Conservation (phyloP, 345 rosid species). For the Arabidopsis arenosa region DNA sequence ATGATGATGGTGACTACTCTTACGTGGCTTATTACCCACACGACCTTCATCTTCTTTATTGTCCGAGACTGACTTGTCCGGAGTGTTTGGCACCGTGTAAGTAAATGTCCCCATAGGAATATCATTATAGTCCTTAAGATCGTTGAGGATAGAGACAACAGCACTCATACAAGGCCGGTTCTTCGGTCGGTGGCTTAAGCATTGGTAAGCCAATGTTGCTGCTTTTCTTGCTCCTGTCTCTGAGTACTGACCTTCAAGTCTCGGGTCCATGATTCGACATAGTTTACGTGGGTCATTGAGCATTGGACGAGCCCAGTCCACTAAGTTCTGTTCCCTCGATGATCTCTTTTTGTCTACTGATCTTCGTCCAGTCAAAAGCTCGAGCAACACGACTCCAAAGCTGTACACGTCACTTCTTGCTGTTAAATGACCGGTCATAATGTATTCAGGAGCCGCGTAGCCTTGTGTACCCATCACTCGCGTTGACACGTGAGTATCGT, state of each 20-base stretch:
- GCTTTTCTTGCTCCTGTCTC: constrained; percentile 80
- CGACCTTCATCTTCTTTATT: constrained; percentile 35
- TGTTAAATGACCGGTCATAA: constrained; percentile 88
- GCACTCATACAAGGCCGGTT: constrained; percentile 70
- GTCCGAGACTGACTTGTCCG: constrained; percentile 33
- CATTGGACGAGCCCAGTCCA: constrained; percentile 78
- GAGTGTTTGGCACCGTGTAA: constrained; percentile 61
- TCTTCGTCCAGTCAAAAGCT: constrained; percentile 66
- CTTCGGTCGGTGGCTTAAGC: constrained; percentile 82
- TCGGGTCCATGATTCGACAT: constrained; percentile 76
- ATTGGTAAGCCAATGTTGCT: constrained; percentile 77
- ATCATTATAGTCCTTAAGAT: constrained; percentile 65
- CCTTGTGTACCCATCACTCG: constrained; percentile 97
- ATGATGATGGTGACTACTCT: constrained; percentile 39
- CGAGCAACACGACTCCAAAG: constrained; percentile 70
- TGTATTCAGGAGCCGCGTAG: constrained; percentile 93
- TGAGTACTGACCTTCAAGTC: constrained; percentile 89
- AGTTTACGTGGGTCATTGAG: constrained; percentile 69
- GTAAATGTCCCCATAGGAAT: constrained; percentile 65
- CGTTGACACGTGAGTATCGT: constrained; percentile 90
- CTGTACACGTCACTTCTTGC: constrained; percentile 77
- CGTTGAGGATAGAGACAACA: constrained; percentile 66
- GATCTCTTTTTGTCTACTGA: constrained; percentile 67
- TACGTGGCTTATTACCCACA: constrained; percentile 48
- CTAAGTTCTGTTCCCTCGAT: constrained; percentile 62